phyloP scores from a whole-genome alignment of 2,329 filamentous ascomycete genomes.

The Anthostomella pinea region DNA sequence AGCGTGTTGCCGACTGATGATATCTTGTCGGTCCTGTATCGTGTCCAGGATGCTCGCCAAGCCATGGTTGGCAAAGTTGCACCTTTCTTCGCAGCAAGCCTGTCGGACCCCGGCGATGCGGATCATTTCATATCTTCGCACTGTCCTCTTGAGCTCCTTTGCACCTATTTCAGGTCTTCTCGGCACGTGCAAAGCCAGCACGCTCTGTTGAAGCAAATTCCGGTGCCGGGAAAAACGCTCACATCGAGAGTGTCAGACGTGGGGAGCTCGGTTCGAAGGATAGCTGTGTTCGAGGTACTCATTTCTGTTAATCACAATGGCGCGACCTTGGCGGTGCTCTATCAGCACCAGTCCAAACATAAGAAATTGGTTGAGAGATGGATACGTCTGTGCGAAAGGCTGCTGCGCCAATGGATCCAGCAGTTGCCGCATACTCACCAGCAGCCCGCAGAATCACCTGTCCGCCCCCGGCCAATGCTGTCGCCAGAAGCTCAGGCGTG shows the following conservation, averaged over 20 bases:
- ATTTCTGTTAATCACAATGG: slow-evolving; percentile 44
- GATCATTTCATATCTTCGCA: slow-evolving; percentile 38
- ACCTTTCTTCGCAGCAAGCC: slow-evolving; percentile 46
- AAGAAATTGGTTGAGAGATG: slow-evolving; percentile 44
- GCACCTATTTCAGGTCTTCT: slow-evolving; percentile 52
- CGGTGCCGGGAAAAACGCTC: slow-evolving; percentile 38
- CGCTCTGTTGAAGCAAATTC: slow-evolving; percentile 47
- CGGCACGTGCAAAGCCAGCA: slow-evolving; percentile 47
- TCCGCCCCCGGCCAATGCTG: no score
- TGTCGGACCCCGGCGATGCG: slow-evolving; percentile 25
- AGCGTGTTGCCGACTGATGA: slow-evolving; percentile 44
- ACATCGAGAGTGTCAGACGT: slow-evolving; percentile 42
- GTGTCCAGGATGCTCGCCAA: slow-evolving; percentile 51
- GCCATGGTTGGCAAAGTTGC: slow-evolving; percentile 43
- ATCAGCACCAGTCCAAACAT: slow-evolving; percentile 40
- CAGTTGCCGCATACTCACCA: no score
- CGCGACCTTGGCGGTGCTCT: slow-evolving; percentile 45
- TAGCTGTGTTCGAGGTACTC: slow-evolving; percentile 50
- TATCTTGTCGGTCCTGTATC: slow-evolving; percentile 48
- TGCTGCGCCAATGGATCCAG: no score
- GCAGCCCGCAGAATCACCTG: no score
- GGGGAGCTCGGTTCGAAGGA: slow-evolving; percentile 44
- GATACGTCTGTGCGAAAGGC: slow-evolving; percentile 47
- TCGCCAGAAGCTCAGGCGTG: no score
- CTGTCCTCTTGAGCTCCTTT: slow-evolving; percentile 56